Evolutionary conservation across 345 rosid genomes (phyloP).

Genomic region (Sonneratia alba): DNA sequence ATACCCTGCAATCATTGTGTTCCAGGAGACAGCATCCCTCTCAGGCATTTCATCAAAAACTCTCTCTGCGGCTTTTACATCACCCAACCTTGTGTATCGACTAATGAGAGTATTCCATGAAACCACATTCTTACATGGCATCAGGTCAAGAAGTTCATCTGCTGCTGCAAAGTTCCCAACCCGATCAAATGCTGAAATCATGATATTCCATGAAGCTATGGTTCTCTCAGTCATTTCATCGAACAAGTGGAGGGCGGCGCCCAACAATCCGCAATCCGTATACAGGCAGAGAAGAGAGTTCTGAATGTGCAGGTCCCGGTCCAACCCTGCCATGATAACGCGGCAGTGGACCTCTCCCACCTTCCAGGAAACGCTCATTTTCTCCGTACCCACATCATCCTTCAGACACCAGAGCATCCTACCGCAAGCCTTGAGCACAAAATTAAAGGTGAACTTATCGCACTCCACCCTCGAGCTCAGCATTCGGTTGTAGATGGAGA

Average conservation of each 20-base stretch:
- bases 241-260: slow-evolving; percentile 8
- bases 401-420: slow-evolving; percentile 13
- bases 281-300: slow-evolving; percentile 17
- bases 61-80: slow-evolving; percentile 16
- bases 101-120: slow-evolving; percentile 24
- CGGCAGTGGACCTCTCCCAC: slow-evolving; percentile 17
- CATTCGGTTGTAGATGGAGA: slow-evolving; percentile 19
- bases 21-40: slow-evolving; percentile 33
- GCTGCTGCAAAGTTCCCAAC: slow-evolving; percentile 13
- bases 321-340: slow-evolving; percentile 12
- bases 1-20: slow-evolving; percentile 28
- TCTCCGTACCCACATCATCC: background rate
- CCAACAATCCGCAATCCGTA: slow-evolving; percentile 9
- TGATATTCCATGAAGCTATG: slow-evolving; percentile 19
- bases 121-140: slow-evolving; percentile 19
- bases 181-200: slow-evolving; percentile 18
- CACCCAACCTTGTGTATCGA: slow-evolving; percentile 9
- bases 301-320: slow-evolving; percentile 13
- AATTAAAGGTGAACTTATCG: slow-evolving; percentile 17
- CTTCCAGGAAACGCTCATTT: slow-evolving; percentile 3
- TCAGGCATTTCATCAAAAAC: slow-evolving; percentile 21
- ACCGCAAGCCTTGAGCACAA: slow-evolving; percentile 20
- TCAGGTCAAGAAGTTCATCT: slow-evolving; percentile 10
- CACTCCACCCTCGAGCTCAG: slow-evolving; percentile 8
- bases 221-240: slow-evolving; percentile 21